Conservation (phyloP, 371 early-diverging fungal genomes). For the Mucor saturninus region DNA sequence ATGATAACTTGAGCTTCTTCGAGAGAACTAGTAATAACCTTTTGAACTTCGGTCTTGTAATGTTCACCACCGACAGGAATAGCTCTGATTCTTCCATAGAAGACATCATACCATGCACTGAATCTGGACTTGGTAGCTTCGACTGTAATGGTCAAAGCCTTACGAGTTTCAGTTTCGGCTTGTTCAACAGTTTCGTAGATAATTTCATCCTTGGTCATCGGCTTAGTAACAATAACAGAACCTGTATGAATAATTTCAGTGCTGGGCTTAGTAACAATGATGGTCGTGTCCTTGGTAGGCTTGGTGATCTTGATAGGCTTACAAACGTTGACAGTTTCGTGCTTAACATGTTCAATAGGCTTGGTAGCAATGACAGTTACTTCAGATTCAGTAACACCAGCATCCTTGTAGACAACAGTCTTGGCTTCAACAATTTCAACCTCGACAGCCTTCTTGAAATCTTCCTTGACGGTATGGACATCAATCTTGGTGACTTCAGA, state of each 20-base stretch:
- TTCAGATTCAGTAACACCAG: neutral
- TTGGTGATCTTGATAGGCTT: slow-evolving; percentile 6
- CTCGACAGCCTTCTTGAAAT: slow-evolving; percentile 8
- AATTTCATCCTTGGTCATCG: slow-evolving; percentile 12
- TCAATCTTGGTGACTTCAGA: slow-evolving; percentile 4
- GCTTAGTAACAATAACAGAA: slow-evolving; percentile 9
- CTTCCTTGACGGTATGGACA: slow-evolving; percentile 9
- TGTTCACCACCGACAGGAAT: slow-evolving; percentile 6
- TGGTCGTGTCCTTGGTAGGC: neutral
- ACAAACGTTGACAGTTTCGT: slow-evolving; percentile 4
- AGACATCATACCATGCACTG: slow-evolving; percentile 18
- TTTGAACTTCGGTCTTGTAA: slow-evolving; percentile 19
- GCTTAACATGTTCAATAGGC: neutral
- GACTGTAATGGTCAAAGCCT: slow-evolving; percentile 3
- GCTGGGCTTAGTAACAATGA: neutral
- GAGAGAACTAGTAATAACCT: slow-evolving; percentile 13
- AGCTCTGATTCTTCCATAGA: slow-evolving; percentile 18
- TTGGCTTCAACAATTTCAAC: slow-evolving; percentile 15
- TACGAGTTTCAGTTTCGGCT: slow-evolving; percentile 20
- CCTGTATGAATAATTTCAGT: neutral
- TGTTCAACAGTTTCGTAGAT: slow-evolving; percentile 25
- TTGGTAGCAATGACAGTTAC: neutral
- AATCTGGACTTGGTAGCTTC: slow-evolving; percentile 18
- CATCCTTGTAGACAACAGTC: slow-evolving; percentile 11
- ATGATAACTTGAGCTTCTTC: slow-evolving; percentile 19